Evolutionary conservation across 495 filamentous ascomycete species (phyloP).

Genomic region (Penicillium waksmanii): DNA sequence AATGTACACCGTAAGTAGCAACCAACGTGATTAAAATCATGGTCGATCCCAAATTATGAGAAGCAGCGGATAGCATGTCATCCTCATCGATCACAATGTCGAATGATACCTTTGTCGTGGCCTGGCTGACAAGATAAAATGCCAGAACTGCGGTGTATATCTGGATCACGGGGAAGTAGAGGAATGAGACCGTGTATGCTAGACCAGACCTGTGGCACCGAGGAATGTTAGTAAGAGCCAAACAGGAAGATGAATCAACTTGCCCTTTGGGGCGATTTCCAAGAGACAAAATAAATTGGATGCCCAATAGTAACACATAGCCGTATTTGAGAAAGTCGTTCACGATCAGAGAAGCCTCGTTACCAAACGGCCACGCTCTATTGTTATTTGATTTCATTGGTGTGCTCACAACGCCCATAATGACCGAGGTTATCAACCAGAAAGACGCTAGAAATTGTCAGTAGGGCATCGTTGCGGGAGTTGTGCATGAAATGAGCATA

Average conservation of each 20-base stretch:
- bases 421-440: conserved; percentile 91
- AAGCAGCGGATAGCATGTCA: conserved; percentile 5
- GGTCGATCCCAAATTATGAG: conserved; percentile 45
- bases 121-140: conserved; percentile 75
- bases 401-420: conserved; percentile 86
- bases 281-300: conserved; percentile 92
- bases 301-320: conserved; percentile 78
- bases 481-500: conserved; percentile 54
- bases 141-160: conserved; percentile 82
- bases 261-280: conserved; percentile 88
- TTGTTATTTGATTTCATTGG: conserved; percentile 46
- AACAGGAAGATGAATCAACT: neutral
- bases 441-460: conserved; percentile 59
- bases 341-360: conserved; percentile 73
- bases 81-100: conserved; percentile 30
- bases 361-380: conserved; percentile 69
- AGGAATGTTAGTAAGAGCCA: neutral
- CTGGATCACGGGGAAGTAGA: conserved; percentile 72
- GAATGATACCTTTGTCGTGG: conserved; percentile 59
- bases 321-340: conserved; percentile 84
- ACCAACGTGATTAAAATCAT: conserved; percentile 83
- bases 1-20: conserved; percentile 93
- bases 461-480: neutral
- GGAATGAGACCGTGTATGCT: conserved; percentile 76
- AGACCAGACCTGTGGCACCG: conserved; percentile 52